Conservation (phyloP, 352 stramenopile species). For the Phytophthora colocasiae region DNA sequence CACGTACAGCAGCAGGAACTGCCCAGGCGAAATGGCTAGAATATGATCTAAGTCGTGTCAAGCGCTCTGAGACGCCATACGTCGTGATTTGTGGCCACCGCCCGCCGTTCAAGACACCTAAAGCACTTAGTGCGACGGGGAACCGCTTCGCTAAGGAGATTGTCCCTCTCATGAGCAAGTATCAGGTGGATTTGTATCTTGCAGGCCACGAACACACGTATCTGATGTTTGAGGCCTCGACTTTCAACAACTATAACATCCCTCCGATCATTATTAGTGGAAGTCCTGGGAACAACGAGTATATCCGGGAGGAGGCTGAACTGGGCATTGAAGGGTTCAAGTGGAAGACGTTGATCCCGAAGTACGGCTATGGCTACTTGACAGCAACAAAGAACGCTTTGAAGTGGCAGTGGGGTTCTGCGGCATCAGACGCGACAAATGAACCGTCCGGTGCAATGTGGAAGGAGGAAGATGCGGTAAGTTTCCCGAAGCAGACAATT, state of each 20-base stretch:
- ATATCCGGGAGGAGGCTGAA: slow-evolving; percentile 52
- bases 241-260: slow-evolving; percentile 53
- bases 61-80: slow-evolving; percentile 66
- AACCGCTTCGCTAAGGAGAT: slow-evolving; percentile 77
- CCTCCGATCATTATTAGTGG: slow-evolving; percentile 80
- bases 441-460: slow-evolving; percentile 56
- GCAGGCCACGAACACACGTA: slow-evolving; percentile 81
- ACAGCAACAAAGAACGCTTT: slow-evolving; percentile 61
- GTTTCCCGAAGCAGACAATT: slow-evolving; percentile 47
- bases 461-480: slow-evolving; percentile 54
- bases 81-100: slow-evolving; percentile 80
- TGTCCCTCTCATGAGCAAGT: slow-evolving; percentile 74
- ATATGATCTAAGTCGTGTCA: slow-evolving; percentile 74
- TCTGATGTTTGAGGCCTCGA: slow-evolving; percentile 65
- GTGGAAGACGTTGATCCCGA: slow-evolving; percentile 68
- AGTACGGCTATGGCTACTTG: slow-evolving; percentile 82
- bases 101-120: slow-evolving; percentile 74
- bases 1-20: slow-evolving; percentile 33
- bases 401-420: slow-evolving; percentile 69
- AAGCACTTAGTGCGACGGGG: slow-evolving; percentile 36
- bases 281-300: slow-evolving; percentile 82
- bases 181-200: slow-evolving; percentile 78
- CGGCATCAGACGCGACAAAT: slow-evolving; percentile 50
- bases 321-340: slow-evolving; percentile 66
- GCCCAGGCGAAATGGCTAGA: slow-evolving; percentile 67